Base-by-base conservation (phyloP, 768 basidiomycete species). In the Boletus bicolor region DNA sequence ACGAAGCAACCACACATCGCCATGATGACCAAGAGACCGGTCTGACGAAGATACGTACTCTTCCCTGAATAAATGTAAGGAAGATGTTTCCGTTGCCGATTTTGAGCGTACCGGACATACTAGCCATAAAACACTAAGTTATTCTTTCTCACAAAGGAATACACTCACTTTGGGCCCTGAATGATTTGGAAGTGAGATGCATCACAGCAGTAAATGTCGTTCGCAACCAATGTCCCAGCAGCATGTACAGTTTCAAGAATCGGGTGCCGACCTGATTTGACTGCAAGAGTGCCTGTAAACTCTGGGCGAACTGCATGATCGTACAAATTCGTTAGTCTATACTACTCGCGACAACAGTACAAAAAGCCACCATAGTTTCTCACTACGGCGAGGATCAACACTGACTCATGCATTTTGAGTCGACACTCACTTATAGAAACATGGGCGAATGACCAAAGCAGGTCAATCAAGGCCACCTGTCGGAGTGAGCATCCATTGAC, bases 1-100 rank as follows among this genome's bases (percentile, higher is more conserved):
- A 99, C 91, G 64, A 90, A 96, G 70, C 86, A 93, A 0, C 94
- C 90, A 57, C 86, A 85, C 84, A 93, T 88, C 0, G 92, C 93
- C 83, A 96, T 88, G 36, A 94, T 75, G 1, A 84, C 79, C 44
- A 98, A 73, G 3, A 98, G 76, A 1, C 87, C 95, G 32, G 92
- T 82, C 70, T 98, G 95, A 14, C 87, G 82, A 15, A 99, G 75
- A 64, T 94, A 96, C 0, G 95, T 98, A 67, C 91, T 95, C 73
- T 99, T 98, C 0, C 94, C 93, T 81, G 58, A 28, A 44, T 24
- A 49, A 3, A 39, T 6, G 53, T 57, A 32, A 53, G 15, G 39
- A 28, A 21, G 8, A 11, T 47, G 5, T 36, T 44, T 28, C 37
- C 5, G 12, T 32, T 14, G 17, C 11, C n/a, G 37, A 48, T 44